phyloP scores from a whole-genome alignment of 768 basidiomycete species.

The Butyriboletus loyo region DNA sequence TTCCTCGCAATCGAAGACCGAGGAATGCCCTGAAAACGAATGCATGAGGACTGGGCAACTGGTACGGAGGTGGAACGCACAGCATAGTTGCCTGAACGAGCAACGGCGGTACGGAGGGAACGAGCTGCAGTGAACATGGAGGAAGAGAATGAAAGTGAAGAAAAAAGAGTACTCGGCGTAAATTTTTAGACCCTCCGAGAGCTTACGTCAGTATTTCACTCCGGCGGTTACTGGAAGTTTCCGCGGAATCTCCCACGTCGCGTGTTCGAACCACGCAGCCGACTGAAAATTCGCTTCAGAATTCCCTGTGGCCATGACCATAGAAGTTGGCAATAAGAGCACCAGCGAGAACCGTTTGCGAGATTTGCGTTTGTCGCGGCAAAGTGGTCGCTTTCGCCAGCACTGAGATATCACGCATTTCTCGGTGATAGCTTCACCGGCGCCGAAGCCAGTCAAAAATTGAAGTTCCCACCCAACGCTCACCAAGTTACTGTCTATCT shows the following conservation, averaged over 20 bases:
- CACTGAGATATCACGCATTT: background rate
- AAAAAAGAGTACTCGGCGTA: slow-evolving; percentile 33
- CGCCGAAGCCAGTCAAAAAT: no score
- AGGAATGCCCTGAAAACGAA: slow-evolving; percentile 50
- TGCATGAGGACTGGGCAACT: background rate
- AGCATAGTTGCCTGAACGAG: slow-evolving; percentile 63
- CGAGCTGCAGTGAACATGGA: slow-evolving; percentile 73
- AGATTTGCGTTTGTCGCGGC: background rate
- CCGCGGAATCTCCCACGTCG: slow-evolving; percentile 12
- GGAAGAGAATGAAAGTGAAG: slow-evolving; percentile 40
- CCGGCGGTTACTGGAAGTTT: slow-evolving; percentile 14
- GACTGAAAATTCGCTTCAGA: background rate
- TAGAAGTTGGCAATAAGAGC: background rate
- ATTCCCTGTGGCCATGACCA: background rate
- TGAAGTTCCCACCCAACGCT: background rate
- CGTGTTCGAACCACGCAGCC: slow-evolving; percentile 2
- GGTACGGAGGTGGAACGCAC: slow-evolving; percentile 34
- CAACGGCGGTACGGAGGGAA: slow-evolving; percentile 55
- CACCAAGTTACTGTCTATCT: background rate
- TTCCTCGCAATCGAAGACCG: slow-evolving; percentile 80
- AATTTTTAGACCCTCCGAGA: slow-evolving; percentile 42
- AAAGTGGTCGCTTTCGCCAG: background rate
- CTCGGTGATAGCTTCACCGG: background rate
- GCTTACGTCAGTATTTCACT: slow-evolving; percentile 25
- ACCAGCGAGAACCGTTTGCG: background rate